phyloP scores from a whole-genome alignment of 441 rosid species.

The Pelargonium australe region DNA sequence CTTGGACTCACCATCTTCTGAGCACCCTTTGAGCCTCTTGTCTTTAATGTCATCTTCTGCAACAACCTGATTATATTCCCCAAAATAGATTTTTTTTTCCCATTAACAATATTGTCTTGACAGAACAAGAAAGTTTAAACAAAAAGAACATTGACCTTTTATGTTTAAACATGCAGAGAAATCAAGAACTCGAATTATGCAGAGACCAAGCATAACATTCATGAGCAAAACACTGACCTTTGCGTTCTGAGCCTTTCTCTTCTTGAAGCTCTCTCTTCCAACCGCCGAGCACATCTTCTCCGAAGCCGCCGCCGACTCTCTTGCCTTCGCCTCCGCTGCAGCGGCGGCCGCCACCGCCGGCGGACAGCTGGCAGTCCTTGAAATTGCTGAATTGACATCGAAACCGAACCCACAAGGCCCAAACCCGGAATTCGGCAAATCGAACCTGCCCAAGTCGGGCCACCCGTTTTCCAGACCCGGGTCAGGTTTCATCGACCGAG shows the following conservation, averaged over 20 bases:
- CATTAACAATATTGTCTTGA: too few relatives aligned
- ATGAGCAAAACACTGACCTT: slow-evolving; percentile 25
- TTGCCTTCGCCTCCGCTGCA: slow-evolving; percentile 23
- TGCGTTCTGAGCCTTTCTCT: slow-evolving; percentile 39
- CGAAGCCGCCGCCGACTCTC: slow-evolving; percentile 21
- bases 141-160: too few relatives aligned
- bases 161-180: not conserved
- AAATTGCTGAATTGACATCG: slow-evolving; percentile 29
- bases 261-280: slow-evolving; percentile 41
- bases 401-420: slow-evolving; percentile 31
- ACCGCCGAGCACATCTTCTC: slow-evolving; percentile 28
- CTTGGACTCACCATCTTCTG: slow-evolving; percentile 45
- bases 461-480: slow-evolving; percentile 38
- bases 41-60: slow-evolving; percentile 33
- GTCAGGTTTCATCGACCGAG: slow-evolving; percentile 29
- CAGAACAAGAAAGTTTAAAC: too few relatives aligned
- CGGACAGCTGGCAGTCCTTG: slow-evolving; percentile 43
- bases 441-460: slow-evolving; percentile 32
- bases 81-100: not conserved
- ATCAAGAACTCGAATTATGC: not conserved
- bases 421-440: slow-evolving; percentile 21
- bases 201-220: not conserved
- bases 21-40: slow-evolving; percentile 36
- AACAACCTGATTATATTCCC: slow-evolving; percentile 29
- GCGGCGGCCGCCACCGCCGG: slow-evolving; percentile 24